These are phyloP conservation scores for Leptographium procerum DNA, from an alignment of 2,329 filamentous ascomycete genomes.

Conservation along the genomic window DNA sequence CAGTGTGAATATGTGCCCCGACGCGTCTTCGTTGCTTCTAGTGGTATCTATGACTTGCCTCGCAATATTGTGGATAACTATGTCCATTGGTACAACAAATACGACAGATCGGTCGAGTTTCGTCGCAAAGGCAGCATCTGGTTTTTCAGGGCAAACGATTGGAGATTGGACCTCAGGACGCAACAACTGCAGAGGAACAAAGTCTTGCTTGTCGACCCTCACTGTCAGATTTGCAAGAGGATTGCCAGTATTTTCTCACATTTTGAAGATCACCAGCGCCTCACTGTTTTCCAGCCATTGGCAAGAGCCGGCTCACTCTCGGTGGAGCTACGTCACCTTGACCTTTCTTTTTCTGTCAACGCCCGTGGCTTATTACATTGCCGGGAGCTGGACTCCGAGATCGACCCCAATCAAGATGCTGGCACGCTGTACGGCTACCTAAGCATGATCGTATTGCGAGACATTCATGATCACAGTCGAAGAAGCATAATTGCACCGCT, in stretches of 20 bases:
- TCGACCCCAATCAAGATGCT: constrained; percentile 46
- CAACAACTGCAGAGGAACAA: constrained; percentile 10
- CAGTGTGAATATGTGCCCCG: constrained; percentile 7
- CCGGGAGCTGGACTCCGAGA: constrained; percentile 34
- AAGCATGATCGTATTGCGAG: constrained; percentile 46
- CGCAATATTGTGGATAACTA: constrained; percentile 35
- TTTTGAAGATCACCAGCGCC: constrained; percentile 33
- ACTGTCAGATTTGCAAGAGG: constrained; percentile 25
- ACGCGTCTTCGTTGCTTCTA: not conserved
- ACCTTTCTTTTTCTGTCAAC: constrained; percentile 44
- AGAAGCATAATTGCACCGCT: constrained; percentile 44
- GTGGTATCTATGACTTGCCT: constrained; percentile 40
- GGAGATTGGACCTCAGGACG: constrained; percentile 20
- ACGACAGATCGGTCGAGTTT: constrained; percentile 32
- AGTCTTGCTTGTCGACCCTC: constrained; percentile 35
- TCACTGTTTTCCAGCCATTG: constrained; percentile 36
- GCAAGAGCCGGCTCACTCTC: constrained; percentile 15
- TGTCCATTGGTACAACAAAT: constrained; percentile 48
- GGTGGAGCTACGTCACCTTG: constrained; percentile 39
- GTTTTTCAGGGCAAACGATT: constrained; percentile 17
- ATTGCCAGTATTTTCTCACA: constrained; percentile 33
- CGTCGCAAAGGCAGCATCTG: constrained; percentile 19
- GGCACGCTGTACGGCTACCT: constrained; percentile 49
- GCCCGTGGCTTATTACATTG: constrained; percentile 28
- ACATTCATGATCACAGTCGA: constrained; percentile 21